Percentiles rank a stretch among this genome's conserved stretches.
phyloP scores from a whole-genome alignment of 306 rosid genomes.

The Sicyos edulis region DNA sequence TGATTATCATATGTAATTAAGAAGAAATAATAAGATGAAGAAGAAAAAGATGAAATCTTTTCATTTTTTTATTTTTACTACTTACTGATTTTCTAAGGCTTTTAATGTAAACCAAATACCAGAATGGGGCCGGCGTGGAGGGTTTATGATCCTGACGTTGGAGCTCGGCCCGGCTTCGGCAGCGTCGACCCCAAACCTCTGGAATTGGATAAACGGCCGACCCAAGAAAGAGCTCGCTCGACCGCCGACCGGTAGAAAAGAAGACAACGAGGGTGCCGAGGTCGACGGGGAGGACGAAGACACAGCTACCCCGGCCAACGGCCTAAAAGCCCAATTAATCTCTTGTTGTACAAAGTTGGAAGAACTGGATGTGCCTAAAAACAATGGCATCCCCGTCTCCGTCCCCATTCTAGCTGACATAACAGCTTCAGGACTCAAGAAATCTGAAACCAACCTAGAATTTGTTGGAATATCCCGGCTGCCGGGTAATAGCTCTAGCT shows the following conservation, averaged over 20 bases:
- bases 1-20: not conserved
- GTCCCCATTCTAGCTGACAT: not conserved
- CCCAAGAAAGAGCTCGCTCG: conserved; percentile 27
- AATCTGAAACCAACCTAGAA: not conserved
- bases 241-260: conserved; percentile 37
- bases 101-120: conserved; percentile 93
- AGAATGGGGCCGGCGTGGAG: conserved; percentile 83
- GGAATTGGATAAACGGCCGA: conserved; percentile 44
- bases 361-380: conserved; percentile 22
- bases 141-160: conserved; percentile 58
- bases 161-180: conserved; percentile 49
- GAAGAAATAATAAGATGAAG: not conserved
- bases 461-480: not conserved
- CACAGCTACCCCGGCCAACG: conserved; percentile 27
- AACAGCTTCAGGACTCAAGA: not conserved
- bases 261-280: conserved; percentile 31
- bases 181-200: conserved; percentile 20
- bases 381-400: not conserved
- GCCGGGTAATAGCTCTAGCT: conserved; percentile 58
- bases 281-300: conserved; percentile 37
- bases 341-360: conserved; percentile 30
- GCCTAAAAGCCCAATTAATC: conserved; percentile 62
- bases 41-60: not conserved
- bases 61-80: not conserved
- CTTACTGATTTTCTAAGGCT: conserved; percentile 92